Base-by-base conservation (phyloP, 331 rosid genomes). In the Saraca asoca region DNA sequence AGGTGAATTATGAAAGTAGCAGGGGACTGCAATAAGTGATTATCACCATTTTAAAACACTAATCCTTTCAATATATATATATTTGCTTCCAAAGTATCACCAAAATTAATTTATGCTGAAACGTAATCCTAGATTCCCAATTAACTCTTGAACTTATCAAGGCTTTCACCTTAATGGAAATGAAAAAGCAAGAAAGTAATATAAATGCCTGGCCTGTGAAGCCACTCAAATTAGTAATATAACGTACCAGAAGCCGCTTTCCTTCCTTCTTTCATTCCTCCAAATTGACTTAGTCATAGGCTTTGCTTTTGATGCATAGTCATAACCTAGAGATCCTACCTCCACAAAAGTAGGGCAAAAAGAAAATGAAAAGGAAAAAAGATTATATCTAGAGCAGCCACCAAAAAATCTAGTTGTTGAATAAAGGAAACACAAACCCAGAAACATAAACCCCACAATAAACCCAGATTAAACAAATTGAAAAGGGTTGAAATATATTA, bases 251-350 rank as follows among this genome's bases (percentile, higher is more conserved):
- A 62, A 81, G 74, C 58, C 97, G 87, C 81, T 80, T 90, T 90
- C 97, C 77, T 90, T 94, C 88, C 90, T 94, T 75, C 91, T 88
- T 64, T 88, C 96, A 46, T 94, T 94, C 51, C 97, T 85, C 80
- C 86, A 88, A 12, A 81, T 91, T 5, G 97, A 76, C 79, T 94
- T 94, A 12, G 92, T 85, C 79, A 85, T 94, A 0, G 99, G 87
- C 76, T 85, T 83, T 3, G 81, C 9, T 57, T 88, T 92, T 7
- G 62, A 51, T 18, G 66, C 73, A 6, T 83, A 85, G 46, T 83
- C 89, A 76, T 81, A 83, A 48, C 96, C 97, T 0, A 95, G 99
- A 66, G 99, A 97, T 14, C 85, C 98, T 16, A 52, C 69, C 7
- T 82, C 46, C 31, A 51, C 66, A 24, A 24, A 24, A 24, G n/a